These are phyloP conservation scores for Trichomonas vaginalis DNA, from an alignment of 208 protist genomes.

Conservation along the genomic window DNA sequence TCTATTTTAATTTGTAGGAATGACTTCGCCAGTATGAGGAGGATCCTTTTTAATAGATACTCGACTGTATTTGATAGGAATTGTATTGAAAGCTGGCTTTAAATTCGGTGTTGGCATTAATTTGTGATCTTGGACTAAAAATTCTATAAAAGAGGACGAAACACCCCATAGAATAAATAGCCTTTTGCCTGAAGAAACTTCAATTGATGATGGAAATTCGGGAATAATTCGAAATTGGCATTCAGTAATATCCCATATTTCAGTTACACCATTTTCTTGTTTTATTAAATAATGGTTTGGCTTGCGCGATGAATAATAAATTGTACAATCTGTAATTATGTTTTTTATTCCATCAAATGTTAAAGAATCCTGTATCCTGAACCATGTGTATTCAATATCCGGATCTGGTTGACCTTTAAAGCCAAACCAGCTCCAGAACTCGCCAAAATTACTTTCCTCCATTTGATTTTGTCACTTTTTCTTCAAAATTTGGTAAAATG, in stretches of 20 bases:
- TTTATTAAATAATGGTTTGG: background rate
- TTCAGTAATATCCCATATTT: background rate
- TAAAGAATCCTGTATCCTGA: background rate
- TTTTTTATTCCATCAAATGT: background rate
- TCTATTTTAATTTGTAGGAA: no score
- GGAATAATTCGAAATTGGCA: background rate
- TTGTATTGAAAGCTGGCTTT: background rate
- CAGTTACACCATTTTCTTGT: background rate
- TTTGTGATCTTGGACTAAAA: background rate
- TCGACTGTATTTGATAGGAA: background rate
- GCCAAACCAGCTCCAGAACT: background rate
- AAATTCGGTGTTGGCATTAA: background rate
- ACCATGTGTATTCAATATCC: background rate
- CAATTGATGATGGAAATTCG: background rate
- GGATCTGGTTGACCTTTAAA: background rate
- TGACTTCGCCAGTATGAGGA: no score
- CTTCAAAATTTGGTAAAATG: no score
- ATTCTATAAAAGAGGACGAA: background rate
- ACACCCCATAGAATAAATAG: background rate
- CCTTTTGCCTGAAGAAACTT: background rate
- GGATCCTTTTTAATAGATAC: background rate
- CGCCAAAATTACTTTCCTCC: background rate
- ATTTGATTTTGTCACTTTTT: no score
- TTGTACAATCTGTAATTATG: background rate
- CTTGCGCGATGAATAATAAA: background rate